Conservation (phyloP, 805 yeast genomes). For the Kurtzmaniella fragi region DNA sequence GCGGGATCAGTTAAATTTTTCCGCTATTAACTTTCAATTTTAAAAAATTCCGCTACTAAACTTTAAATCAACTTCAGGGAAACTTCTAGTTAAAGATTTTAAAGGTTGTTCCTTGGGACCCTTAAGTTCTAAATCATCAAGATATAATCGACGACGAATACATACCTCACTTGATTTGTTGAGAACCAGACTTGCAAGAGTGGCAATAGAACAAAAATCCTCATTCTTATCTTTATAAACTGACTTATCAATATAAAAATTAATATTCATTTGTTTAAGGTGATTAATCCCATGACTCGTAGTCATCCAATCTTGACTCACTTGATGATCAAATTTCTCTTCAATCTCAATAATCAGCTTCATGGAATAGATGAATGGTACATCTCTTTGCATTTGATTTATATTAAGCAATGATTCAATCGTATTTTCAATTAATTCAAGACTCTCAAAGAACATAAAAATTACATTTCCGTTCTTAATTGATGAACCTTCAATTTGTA, state of each 20-base stretch:
- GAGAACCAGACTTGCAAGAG: conserved; percentile 2
- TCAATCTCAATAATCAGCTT: background rate
- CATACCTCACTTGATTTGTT: conserved; percentile 1
- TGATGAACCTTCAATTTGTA: conserved; percentile 4
- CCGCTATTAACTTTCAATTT: too few relatives aligned
- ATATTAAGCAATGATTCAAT: conserved; percentile 24
- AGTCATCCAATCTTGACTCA: background rate
- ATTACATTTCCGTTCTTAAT: conserved; percentile 21
- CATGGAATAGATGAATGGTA: conserved; percentile 2
- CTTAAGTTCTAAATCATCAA: conserved; percentile 24
- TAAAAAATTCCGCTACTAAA: conserved; percentile 1
- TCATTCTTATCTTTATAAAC: background rate
- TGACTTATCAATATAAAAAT: too few relatives aligned
- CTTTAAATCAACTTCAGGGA: conserved; percentile 22
- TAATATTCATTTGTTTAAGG: too few relatives aligned
- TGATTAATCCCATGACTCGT: background rate
- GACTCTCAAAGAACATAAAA: conserved; percentile 35
- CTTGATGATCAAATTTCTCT: background rate
- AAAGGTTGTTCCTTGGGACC: conserved; percentile 29
- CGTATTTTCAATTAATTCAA: conserved; percentile 25
- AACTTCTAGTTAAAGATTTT: conserved; percentile 23
- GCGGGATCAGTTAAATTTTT: too few relatives aligned
- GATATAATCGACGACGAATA: conserved; percentile 8
- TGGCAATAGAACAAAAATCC: conserved; percentile 2
- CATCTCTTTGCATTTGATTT: conserved; percentile 9